Percentiles rank a stretch among this genome's conserved stretches.
These are phyloP conservation scores for Sindora glabra DNA, from an alignment of 306 rosid species.

Conservation along the genomic window DNA sequence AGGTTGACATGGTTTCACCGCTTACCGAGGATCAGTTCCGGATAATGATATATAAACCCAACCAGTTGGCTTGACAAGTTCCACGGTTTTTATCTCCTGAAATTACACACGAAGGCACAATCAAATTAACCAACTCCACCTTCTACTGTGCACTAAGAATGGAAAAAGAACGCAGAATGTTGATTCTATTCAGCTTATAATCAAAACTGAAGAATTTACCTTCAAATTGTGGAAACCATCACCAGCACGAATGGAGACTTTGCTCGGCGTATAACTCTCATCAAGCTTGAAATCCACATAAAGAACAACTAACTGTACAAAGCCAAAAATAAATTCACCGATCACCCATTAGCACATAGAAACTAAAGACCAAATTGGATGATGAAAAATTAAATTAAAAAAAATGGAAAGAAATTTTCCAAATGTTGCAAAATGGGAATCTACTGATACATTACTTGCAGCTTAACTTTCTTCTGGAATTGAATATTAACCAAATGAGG, in stretches of 20 bases:
- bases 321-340: background rate
- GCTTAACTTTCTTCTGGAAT: slow-evolving; percentile 84
- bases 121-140: slow-evolving; percentile 1
- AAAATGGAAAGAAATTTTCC: background rate
- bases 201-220: slow-evolving; percentile 20
- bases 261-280: slow-evolving; percentile 90
- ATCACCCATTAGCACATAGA: background rate
- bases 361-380: background rate
- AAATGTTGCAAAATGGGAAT: background rate
- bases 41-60: slow-evolving; percentile 84
- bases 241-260: slow-evolving; percentile 76
- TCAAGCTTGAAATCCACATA: slow-evolving; percentile 92
- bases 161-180: background rate
- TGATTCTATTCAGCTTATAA: background rate
- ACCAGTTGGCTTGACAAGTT: slow-evolving; percentile 79
- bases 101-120: slow-evolving; percentile 16
- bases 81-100: slow-evolving; percentile 84
- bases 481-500: slow-evolving; percentile 89
- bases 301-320: slow-evolving; percentile 60
- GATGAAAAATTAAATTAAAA: background rate
- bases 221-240: slow-evolving; percentile 93
- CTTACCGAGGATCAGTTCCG: slow-evolving; percentile 81
- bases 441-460: slow-evolving; percentile 42
- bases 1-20: background rate
- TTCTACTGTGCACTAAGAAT: background rate